Evolutionary conservation across 345 rosid genomes (phyloP).

Genomic region (Angophora floribunda): DNA sequence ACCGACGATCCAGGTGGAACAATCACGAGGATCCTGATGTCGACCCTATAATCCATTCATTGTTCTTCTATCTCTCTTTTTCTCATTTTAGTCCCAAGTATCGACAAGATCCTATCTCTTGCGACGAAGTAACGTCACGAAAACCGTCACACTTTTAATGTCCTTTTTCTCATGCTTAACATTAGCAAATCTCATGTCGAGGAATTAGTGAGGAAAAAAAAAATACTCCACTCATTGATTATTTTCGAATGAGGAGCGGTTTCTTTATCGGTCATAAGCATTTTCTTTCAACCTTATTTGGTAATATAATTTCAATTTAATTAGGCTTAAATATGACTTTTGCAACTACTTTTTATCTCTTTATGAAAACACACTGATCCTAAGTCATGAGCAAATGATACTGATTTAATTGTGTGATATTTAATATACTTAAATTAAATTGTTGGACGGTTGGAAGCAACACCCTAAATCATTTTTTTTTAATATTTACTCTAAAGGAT

Average conservation of each 20-base stretch:
- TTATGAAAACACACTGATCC: background rate
- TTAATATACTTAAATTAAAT: background rate
- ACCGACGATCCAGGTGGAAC: background rate
- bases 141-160: too few relatives aligned
- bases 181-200: accelerated
- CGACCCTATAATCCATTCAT: background rate
- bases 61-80: background rate
- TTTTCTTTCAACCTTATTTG: background rate
- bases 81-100: background rate
- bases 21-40: background rate
- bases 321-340: background rate
- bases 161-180: background rate
- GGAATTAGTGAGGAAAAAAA: background rate
- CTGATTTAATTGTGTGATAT: background rate
- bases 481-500: background rate
- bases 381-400: background rate
- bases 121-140: too few relatives aligned
- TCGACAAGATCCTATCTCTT: background rate
- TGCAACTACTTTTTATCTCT: background rate
- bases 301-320: background rate
- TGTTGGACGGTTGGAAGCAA: background rate
- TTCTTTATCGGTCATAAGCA: background rate
- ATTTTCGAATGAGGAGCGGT: background rate
- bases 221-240: background rate
- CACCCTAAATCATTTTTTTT: background rate